These are phyloP conservation scores for Castanea crenata DNA, from an alignment of 306 rosid genomes.

Conservation along the genomic window DNA sequence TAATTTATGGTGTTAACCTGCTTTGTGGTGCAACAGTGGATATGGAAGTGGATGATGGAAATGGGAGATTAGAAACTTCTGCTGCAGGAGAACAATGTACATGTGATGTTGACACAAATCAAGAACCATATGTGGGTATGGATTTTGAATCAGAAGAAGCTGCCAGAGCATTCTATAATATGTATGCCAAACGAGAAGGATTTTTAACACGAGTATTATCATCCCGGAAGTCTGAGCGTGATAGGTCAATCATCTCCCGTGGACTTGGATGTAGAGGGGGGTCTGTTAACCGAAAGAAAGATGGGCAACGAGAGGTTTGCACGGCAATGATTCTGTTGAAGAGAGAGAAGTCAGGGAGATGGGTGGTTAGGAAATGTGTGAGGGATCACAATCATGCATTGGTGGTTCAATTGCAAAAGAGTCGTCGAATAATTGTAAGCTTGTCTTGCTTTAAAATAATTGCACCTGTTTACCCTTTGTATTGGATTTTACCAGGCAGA, in stretches of 20 bases:
- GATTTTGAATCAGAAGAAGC: constrained; percentile 22
- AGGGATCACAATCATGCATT: constrained; percentile 34
- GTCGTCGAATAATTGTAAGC: constrained; percentile 25
- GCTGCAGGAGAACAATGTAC: constrained; percentile 26
- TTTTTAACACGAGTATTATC: constrained; percentile 35
- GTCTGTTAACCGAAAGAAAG: constrained; percentile 17
- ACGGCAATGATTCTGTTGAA: constrained; percentile 29
- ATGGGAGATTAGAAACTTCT: constrained; percentile 22
- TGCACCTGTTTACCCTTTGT: background rate
- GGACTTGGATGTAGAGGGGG: constrained; percentile 39
- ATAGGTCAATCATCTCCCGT: constrained; percentile 39
- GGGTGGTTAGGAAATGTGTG: constrained; percentile 33
- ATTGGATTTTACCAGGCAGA: no score
- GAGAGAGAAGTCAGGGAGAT: constrained; percentile 29
- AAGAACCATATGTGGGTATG: constrained; percentile 40
- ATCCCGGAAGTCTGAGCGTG: constrained; percentile 40
- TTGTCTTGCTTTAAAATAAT: constrained; percentile 4
- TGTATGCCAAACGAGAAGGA: constrained; percentile 29
- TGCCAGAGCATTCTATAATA: constrained; percentile 34
- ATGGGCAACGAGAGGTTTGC: constrained; percentile 18
- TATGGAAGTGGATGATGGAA: constrained; percentile 28
- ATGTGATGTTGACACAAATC: constrained; percentile 23
- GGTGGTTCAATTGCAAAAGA: constrained; percentile 25
- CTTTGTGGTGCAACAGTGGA: constrained; percentile 27
- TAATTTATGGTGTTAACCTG: constrained; percentile 11